Base-by-base conservation (phyloP, 2,329 filamentous ascomycete species). In the Shiraia bambusicola region DNA sequence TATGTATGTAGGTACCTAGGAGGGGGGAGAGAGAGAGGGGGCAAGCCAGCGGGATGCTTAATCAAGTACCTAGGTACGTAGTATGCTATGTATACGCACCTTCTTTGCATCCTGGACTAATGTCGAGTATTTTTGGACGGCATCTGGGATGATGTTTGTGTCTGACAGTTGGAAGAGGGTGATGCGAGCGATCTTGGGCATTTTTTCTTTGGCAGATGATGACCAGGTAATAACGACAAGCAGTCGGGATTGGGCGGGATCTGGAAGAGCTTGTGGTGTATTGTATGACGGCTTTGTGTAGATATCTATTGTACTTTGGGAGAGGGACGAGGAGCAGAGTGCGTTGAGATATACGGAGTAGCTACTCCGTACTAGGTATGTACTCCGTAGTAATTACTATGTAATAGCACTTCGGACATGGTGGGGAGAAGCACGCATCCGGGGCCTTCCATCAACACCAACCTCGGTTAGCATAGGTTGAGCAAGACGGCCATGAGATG, bases 81-180 rank as follows among this genome's bases (percentile, higher is more conserved):
- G n/a, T n/a, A n/a, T n/a, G n/a, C n/a, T n/a, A n/a, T 41, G 28
- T 22, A 22, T 30, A 54, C 61, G 42, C 56, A 69, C 66, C 54
- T 67, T 69, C 27, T 59, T 41, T 11, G 65, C 66, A 28, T 66
- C 59, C 29, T 58, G 50, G 37, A 40, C 47, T 44, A 69, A 51
- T 8, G 63, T 59, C 7, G 60, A 54, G 59, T 67, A 69, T 45
- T 61, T 65, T 14, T 57, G 38, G 34, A 66, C 50, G 3, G 58
- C 53, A 37, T 58, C 56, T 44, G 65, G 47, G 41, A 69, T 42
- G 41, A 56, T 38, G 24, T 58, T 47, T 3, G 42, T 15, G 31
- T 69, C 58, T 37, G 61, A 50, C 42, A 69, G 52, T 48, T 69
- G 69, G 61, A 69, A 67, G 22, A 69, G 52, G 10, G 65, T 69